Percentiles rank a stretch among this genome's conserved stretches.
These are phyloP conservation scores for Leccinum truebloodii DNA, from an alignment of 768 basidiomycete species.

Conservation along the genomic window DNA sequence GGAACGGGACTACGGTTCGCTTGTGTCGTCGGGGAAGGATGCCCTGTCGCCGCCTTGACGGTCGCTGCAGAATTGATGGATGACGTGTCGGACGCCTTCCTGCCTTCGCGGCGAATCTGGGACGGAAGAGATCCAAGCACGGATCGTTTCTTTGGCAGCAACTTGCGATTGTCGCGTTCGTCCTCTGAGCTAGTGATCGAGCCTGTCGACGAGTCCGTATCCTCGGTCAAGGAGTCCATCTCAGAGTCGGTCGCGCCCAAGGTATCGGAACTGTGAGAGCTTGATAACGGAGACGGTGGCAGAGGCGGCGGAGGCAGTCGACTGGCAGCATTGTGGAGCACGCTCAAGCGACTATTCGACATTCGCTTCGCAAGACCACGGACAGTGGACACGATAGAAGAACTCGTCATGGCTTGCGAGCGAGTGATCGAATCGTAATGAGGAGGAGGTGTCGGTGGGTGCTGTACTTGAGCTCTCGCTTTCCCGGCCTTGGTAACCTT, in stretches of 20 bases:
- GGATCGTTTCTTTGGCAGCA: constrained; percentile 38
- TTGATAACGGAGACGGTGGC: constrained; percentile 35
- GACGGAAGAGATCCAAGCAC: constrained; percentile 48
- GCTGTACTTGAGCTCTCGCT: constrained; percentile 50
- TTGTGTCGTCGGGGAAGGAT: constrained; percentile 20
- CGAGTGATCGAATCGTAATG: constrained; percentile 36
- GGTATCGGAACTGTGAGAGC: constrained; percentile 46
- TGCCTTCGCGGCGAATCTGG: constrained; percentile 43
- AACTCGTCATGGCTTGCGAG: constrained; percentile 25
- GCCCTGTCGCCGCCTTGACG: constrained; percentile 32
- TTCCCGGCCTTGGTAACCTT: constrained; percentile 55
- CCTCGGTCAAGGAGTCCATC: constrained; percentile 62
- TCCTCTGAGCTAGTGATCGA: constrained; percentile 53
- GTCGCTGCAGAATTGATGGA: constrained; percentile 39
- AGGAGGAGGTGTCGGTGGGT: constrained; percentile 45
- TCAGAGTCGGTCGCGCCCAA: constrained; percentile 54
- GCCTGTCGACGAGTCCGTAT: constrained; percentile 56
- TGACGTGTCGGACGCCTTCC: constrained; percentile 36
- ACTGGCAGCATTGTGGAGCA: constrained; percentile 17
- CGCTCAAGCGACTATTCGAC: constrained; percentile 42
- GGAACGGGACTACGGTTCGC: constrained; percentile 18
- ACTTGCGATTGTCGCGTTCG: constrained; percentile 33
- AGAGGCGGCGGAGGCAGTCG: constrained; percentile 21
- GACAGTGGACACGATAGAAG: constrained; percentile 53
- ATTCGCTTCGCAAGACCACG: constrained; percentile 60